phyloP scores from a whole-genome alignment of 352 stramenopile genomes.

The Phytopythium vexans region DNA sequence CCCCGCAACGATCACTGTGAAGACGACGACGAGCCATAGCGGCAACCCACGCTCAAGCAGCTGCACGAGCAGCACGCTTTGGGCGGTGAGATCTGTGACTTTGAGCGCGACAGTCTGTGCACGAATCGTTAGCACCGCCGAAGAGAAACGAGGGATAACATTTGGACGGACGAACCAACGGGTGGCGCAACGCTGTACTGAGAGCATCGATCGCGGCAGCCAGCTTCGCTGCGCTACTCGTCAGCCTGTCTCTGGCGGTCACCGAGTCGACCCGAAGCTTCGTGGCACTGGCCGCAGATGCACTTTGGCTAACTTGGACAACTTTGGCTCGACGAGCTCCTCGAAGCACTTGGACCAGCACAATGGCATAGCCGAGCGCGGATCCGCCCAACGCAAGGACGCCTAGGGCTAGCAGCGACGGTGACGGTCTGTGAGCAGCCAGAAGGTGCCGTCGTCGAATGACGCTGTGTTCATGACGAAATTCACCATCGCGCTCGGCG shows the following conservation, averaged over 20 bases:
- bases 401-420: constrained; percentile 7
- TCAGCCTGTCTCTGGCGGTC: too few relatives aligned
- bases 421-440: constrained; percentile 16
- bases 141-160: background rate
- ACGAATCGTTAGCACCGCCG: too few relatives aligned
- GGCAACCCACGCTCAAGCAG: constrained; percentile 20
- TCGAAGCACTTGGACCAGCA: constrained; percentile 10
- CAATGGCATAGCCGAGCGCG: constrained; percentile 12
- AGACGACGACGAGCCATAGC: background rate
- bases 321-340: too few relatives aligned
- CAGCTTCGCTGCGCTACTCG: background rate
- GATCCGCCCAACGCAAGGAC: constrained; percentile 8
- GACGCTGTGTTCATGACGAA: constrained; percentile 20
- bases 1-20: background rate
- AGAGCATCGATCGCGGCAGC: background rate
- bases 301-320: too few relatives aligned
- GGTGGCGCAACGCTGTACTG: background rate
- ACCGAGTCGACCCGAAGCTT: too few relatives aligned
- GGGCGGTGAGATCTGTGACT: constrained; percentile 10
- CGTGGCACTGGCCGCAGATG: too few relatives aligned
- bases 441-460: constrained; percentile 28
- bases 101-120: constrained; percentile 18
- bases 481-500: constrained; percentile 23
- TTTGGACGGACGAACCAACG: background rate
- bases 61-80: constrained; percentile 19